Base-by-base conservation (phyloP, 2,329 filamentous ascomycete genomes). In the Microascus cirrosus region DNA sequence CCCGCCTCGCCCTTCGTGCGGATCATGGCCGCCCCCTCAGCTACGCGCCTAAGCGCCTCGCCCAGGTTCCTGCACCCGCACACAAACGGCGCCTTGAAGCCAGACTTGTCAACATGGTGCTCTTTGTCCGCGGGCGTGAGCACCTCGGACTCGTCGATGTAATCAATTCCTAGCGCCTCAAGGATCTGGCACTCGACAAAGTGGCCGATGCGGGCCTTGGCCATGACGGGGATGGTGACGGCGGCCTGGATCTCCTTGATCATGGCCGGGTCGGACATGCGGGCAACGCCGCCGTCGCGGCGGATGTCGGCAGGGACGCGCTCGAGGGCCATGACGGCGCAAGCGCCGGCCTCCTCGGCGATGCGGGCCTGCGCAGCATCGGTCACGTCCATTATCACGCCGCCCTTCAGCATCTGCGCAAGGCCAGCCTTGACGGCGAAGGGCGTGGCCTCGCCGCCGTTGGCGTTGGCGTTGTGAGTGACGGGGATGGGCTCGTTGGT, bases 341-440 rank as follows among this genome's bases (percentile, higher is more conserved):
- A 89, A 61, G 94, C 94, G 62, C 94, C 94, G 61, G 94, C 92
- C 72, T 97, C 92, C 74, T 99, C 94, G 70, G 94, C 94, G 71
- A 99, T 96, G 75, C 90, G 90, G 62, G 94, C 92, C 79, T 95
- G 92, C 69, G 90, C 88, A 28, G 91, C 89, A 71, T 93, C 90
- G 62, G 95, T 90, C 59, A 97, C 94, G 74, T 99, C 94, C 94
- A 99, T 99, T 75, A 99, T 99, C 63, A 99, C 94, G 67, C 94
- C 94, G 70, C 94, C 94, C 81, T 97, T 96, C 74, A 97, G 79
- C 94, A 99, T 99, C 74, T 95, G 89, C 25, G 94, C 94, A 63
- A 99, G 80, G 60, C 93, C 94, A 57, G 90, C 88, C 82, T 99
- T 99, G 81, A 96, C 86, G 64, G 86, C 86, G 74, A 96, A 95